Evolutionary conservation across 345 rosid genomes (phyloP), one percentile per base, ranked within the genome.

Genomic region (Durio zibethinus): DNA sequence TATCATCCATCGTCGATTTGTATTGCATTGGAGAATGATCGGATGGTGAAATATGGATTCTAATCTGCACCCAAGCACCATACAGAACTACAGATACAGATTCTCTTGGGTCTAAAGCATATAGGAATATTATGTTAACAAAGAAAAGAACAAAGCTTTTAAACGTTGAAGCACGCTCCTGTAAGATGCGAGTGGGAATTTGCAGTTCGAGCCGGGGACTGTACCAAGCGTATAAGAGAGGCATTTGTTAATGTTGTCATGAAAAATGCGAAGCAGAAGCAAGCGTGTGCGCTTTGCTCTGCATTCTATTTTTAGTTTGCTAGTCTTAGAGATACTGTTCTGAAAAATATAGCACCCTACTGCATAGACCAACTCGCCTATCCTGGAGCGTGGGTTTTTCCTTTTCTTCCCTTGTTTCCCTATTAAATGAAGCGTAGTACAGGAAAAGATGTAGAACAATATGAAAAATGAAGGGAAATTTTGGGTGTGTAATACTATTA

Each of bases 211-310:
- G 11, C 15, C 20, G 45, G 14, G 0, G 14, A n/a, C 74, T 6
- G 81, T 29, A 18, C 52, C 10, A 2, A 3, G 4, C 10, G 43
- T 12, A 45, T 43, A 62, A 53, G 61, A 7, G 38, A 29, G 62
- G 29, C 53, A 25, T 21, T 36, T 38, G 29, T 31, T 15, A n/a
- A n/a, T 15, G 42, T 3, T 7, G 62, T 3, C 45, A 35, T 9
- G 61, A 45, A 54, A 38, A 65, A 57, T 7, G 61, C 77, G 77
- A 80, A 73, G 87, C 90, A 84, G 77, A 80, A 73, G 87, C 90
- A 84, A 86, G 87, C 89, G 91, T 88, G 91, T 82, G 84, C 50
- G 47, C 45, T 77, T 80, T 2, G 38, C 38, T 3, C 5, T 29
- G 80, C 80, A 16, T 59, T 77, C 48, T 78, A 25, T 64, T 73